These are phyloP conservation scores for Candida boidinii DNA, from an alignment of 805 yeast genomes.

Conservation along the genomic window DNA sequence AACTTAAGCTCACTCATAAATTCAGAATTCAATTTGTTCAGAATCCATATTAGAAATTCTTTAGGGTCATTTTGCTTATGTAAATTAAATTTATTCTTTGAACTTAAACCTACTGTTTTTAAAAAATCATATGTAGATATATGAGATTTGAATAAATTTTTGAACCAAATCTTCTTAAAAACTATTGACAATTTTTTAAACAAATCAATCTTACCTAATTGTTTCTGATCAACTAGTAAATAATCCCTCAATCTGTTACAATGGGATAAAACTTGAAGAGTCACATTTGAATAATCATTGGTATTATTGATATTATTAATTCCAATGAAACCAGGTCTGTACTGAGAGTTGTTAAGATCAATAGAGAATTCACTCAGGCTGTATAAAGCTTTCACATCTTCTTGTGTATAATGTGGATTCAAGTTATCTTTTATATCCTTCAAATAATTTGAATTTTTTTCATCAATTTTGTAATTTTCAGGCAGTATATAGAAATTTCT, in stretches of 20 bases:
- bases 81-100: conserved; percentile 34
- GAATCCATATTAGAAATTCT: conserved; percentile 49
- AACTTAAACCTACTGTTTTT: conserved; percentile 34
- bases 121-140: conserved; percentile 62
- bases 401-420: conserved; percentile 38
- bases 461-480: conserved; percentile 38
- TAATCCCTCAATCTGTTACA: conserved; percentile 39
- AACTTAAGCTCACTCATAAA: conserved; percentile 6
- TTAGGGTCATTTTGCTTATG: conserved; percentile 42
- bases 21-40: conserved; percentile 35
- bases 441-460: conserved; percentile 25
- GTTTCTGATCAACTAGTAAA: conserved; percentile 20
- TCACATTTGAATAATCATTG: conserved; percentile 49
- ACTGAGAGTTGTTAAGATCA: conserved; percentile 38
- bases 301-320: conserved; percentile 43
- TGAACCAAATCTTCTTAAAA: conserved; percentile 58
- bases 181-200: conserved; percentile 35
- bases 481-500: conserved; percentile 53
- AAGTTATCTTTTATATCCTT: conserved; percentile 45
- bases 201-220: conserved; percentile 26
- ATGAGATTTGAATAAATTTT: conserved; percentile 46
- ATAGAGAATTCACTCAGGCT: conserved; percentile 11
- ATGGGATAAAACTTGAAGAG: conserved; percentile 50
- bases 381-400: conserved; percentile 25
- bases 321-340: conserved; percentile 60